Percentiles rank a stretch among this genome's conserved stretches.
These are phyloP conservation scores for Capronia americana DNA, from an alignment of 2,329 filamentous ascomycete genomes.

Conservation along the genomic window DNA sequence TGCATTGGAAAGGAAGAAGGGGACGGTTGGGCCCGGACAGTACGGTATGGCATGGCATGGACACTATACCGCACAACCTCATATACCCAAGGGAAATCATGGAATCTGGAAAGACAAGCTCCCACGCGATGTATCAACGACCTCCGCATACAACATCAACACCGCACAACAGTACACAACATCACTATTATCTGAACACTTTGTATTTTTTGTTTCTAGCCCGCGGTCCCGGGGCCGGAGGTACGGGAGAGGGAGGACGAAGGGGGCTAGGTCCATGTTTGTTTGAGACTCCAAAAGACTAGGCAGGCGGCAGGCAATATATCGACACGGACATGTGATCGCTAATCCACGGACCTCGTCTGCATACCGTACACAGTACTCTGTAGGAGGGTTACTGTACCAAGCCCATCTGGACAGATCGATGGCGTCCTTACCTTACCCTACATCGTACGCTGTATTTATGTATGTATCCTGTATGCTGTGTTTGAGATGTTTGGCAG, in stretches of 20 bases:
- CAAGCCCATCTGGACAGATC: neutral
- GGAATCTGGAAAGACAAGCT: neutral
- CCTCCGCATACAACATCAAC: neutral
- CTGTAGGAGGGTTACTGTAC: neutral
- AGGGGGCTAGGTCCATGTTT: neutral
- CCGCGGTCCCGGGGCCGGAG: too few relatives aligned
- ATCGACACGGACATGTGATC: neutral
- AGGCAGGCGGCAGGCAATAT: neutral
- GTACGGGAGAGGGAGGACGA: neutral
- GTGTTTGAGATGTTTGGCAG: neutral
- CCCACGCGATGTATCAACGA: neutral
- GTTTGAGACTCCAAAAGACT: neutral
- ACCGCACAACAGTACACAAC: neutral
- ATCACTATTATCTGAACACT: neutral
- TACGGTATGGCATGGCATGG: neutral
- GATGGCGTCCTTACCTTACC: neutral
- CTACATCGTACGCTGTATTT: too few relatives aligned
- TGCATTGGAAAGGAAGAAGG: neutral
- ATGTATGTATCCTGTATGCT: too few relatives aligned
- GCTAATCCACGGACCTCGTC: neutral
- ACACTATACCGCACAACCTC: neutral
- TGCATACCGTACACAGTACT: neutral
- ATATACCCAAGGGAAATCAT: neutral
- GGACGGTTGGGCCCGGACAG: neutral
- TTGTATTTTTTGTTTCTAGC: neutral